A percentile compares a stretch with the other conserved stretches of the same genome.
phyloP scores from a whole-genome alignment of 192 early-diverging fungal species.

The Chytriomyces sp. region DNA sequence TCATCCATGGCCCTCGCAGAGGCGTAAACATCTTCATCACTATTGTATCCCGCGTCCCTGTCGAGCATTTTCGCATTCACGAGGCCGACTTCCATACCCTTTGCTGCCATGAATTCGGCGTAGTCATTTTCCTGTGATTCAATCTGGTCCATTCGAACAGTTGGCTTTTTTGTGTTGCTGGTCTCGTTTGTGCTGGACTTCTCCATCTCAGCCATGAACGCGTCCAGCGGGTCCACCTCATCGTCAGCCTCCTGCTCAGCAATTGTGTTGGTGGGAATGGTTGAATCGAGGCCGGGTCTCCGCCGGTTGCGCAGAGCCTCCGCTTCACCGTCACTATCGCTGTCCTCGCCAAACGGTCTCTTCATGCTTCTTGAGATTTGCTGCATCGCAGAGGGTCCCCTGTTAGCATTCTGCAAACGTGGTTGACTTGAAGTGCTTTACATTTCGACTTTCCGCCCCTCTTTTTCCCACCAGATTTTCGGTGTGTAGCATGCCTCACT shows the following conservation, averaged over 20 bases:
- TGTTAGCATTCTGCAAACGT: too few species aligned
- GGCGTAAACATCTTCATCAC: constrained; percentile 86
- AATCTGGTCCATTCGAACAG: constrained; percentile 26
- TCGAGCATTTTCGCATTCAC: constrained; percentile 50
- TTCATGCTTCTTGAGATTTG: constrained; percentile 80
- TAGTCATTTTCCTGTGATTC: constrained; percentile 64
- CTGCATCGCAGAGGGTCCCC: too few species aligned
- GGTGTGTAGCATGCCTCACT: too few species aligned
- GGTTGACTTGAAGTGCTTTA: too few species aligned
- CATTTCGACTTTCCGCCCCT: too few species aligned
- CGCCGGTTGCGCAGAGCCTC: not conserved
- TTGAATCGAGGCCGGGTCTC: constrained; percentile 55
- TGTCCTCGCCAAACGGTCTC: constrained; percentile 67
- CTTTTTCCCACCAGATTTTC: too few species aligned
- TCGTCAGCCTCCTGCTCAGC: not conserved
- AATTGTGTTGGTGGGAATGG: not conserved
- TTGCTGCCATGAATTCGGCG: constrained; percentile 70
- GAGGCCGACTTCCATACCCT: constrained; percentile 73
- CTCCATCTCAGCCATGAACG: constrained; percentile 70
- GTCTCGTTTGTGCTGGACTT: constrained; percentile 24
- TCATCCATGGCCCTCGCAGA: constrained; percentile 68
- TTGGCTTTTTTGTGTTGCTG: constrained; percentile 52
- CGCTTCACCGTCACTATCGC: not conserved
- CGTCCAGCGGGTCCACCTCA: constrained; percentile 72
- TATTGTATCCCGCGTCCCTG: constrained; percentile 41